Evolutionary conservation across 805 yeast species (phyloP).

Genomic region (Candida glaebosa): DNA sequence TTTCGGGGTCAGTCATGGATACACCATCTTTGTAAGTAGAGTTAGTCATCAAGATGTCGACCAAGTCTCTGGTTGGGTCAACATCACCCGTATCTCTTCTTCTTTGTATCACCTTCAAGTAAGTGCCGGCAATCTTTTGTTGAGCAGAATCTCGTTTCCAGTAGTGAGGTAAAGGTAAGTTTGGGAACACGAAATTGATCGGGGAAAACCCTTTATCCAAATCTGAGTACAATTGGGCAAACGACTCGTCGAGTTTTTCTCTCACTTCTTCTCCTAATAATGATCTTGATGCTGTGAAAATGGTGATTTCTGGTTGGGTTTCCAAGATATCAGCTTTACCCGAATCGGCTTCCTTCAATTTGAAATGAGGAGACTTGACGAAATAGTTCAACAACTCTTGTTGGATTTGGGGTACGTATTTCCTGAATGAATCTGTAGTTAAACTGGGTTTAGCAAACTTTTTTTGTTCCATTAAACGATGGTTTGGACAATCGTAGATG

Average conservation of each 20-base stretch:
- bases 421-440: constrained; percentile 76
- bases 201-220: constrained; percentile 97
- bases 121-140: constrained; percentile 71
- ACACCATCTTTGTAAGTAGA: constrained; percentile 92
- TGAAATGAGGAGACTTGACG: constrained; percentile 47
- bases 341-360: constrained; percentile 24
- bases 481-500: constrained; percentile 93
- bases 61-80: constrained; percentile 75
- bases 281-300: constrained; percentile 92
- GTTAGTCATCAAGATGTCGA: constrained; percentile 79
- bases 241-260: constrained; percentile 71
- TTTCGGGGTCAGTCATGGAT: constrained; percentile 90
- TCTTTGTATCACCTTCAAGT: constrained; percentile 69
- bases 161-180: constrained; percentile 85
- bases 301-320: constrained; percentile 91
- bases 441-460: constrained; percentile 90
- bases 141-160: constrained; percentile 87
- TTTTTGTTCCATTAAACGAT: constrained; percentile 95
- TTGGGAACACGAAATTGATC: constrained; percentile 90
- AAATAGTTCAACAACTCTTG: constrained; percentile 74
- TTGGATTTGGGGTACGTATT: constrained; percentile 83
- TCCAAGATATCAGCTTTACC: constrained; percentile 69
- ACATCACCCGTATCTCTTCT: constrained; percentile 77
- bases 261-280: constrained; percentile 91
- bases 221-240: constrained; percentile 83